Percentiles rank a stretch among this genome's conserved stretches.
Evolutionary conservation across 2,329 filamentous ascomycete species (phyloP).

Genomic region (Cladophialophora immunda): DNA sequence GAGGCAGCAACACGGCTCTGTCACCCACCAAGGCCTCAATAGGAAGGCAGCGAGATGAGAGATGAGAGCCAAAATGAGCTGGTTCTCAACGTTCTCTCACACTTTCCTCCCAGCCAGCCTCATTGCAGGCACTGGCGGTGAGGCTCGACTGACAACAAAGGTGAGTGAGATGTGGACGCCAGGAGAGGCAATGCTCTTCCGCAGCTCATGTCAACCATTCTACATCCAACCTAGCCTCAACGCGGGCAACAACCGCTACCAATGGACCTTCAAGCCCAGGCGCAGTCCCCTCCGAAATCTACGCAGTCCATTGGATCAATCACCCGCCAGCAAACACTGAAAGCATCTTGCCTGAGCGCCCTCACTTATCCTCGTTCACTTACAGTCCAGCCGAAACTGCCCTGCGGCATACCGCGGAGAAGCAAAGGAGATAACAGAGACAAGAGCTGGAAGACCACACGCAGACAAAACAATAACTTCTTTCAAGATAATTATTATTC

Average conservation of each 20-base stretch:
- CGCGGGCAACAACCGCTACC: not conserved
- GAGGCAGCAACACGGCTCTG: not conserved
- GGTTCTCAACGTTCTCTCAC: not conserved
- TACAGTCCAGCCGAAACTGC: not conserved
- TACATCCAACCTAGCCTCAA: conserved; percentile 4
- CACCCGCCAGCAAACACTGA: not conserved
- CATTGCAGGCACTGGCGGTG: conserved; percentile 4
- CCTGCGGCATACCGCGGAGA: not conserved
- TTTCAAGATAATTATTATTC: conserved; percentile 1
- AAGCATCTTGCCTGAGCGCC: not conserved
- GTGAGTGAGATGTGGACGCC: not conserved
- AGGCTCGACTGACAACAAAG: conserved; percentile 2
- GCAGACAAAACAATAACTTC: not conserved
- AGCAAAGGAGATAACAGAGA: not conserved
- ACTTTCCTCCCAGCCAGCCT: not conserved
- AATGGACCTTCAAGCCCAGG: not conserved
- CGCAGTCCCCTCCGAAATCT: not conserved
- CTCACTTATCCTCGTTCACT: not conserved
- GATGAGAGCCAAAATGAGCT: not conserved
- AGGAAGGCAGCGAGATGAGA: not conserved
- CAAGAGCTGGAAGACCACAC: not conserved
- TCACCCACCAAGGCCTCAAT: not conserved
- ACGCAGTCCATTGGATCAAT: not conserved
- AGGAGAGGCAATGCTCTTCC: no score
- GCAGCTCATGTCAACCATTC: not conserved